These are phyloP conservation scores for Vachellia pachyceras DNA, from an alignment of 306 rosid genomes.

Conservation along the genomic window DNA sequence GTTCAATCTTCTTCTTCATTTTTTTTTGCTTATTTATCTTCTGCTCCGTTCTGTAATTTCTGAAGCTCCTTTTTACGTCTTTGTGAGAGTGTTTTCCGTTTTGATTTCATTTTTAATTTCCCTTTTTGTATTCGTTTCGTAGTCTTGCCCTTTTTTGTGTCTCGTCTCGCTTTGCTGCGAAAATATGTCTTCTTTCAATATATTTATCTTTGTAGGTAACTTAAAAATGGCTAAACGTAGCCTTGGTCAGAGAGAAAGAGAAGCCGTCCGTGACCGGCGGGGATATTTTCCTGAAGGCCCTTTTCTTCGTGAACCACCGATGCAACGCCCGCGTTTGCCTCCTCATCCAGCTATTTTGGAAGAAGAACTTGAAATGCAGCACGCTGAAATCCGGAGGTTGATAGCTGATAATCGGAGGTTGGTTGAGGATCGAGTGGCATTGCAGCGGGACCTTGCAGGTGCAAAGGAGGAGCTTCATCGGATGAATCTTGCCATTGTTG, in stretches of 20 bases:
- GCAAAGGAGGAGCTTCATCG: constrained; percentile 83
- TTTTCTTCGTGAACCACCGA: constrained; percentile 60
- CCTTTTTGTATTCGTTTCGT: not conserved
- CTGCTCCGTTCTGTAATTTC: constrained; percentile 8
- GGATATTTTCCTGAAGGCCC: constrained; percentile 73
- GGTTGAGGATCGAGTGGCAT: constrained; percentile 63
- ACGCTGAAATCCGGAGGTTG: constrained; percentile 64
- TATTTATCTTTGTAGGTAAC: constrained; percentile 41
- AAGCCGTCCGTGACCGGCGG: constrained; percentile 58
- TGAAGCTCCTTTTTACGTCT: not conserved
- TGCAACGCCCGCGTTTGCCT: constrained; percentile 56
- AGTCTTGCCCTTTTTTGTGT: not conserved
- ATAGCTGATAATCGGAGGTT: constrained; percentile 73
- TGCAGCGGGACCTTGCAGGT: constrained; percentile 74
- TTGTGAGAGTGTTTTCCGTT: not conserved
- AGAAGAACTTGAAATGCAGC: constrained; percentile 81
- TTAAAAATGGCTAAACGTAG: constrained; percentile 70
- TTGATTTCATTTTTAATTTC: not conserved
- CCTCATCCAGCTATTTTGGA: constrained; percentile 84
- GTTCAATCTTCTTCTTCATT: not conserved
- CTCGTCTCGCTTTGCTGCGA: not conserved
- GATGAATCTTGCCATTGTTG: constrained; percentile 75
- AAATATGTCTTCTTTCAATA: not conserved
- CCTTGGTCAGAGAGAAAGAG: constrained; percentile 67
- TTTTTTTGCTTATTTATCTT: constrained; percentile 13